Evolutionary conservation across 345 rosid genomes (phyloP).

Genomic region (Eucalyptus sp.): DNA sequence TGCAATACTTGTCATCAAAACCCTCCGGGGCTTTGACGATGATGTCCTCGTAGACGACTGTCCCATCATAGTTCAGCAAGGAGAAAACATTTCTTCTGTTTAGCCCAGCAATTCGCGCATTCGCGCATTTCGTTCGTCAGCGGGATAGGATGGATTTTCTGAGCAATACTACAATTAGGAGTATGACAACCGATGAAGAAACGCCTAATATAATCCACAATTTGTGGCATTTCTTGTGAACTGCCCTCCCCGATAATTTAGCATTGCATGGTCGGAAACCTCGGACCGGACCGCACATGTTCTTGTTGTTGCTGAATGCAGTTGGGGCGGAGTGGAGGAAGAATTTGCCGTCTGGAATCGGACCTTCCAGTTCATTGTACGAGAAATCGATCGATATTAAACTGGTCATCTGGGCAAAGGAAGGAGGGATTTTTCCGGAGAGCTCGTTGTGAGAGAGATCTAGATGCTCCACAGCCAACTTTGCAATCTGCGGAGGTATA

Average conservation of each 20-base stretch:
- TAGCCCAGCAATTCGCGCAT: neutral
- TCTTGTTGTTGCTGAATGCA: neutral
- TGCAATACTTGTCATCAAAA: neutral
- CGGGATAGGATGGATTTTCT: neutral
- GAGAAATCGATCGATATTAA: neutral
- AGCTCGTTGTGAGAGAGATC: neutral
- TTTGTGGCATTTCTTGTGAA: neutral
- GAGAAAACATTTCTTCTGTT: neutral
- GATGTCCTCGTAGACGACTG: neutral
- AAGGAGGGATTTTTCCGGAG: neutral
- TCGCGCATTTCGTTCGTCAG: accelerated
- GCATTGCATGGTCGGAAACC: neutral
- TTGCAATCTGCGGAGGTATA: neutral
- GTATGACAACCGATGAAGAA: neutral
- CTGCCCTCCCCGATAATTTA: neutral
- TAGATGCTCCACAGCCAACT: neutral
- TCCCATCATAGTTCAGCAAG: neutral
- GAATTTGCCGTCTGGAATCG: neutral
- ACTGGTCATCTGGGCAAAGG: neutral
- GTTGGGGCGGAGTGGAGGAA: neutral
- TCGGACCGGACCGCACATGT: neutral
- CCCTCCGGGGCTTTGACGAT: neutral
- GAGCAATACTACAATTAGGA: neutral
- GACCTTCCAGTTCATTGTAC: neutral
- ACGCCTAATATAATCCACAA: neutral